Base-by-base conservation (phyloP, 176 grass and related monocot species). In the Aegilops longissima region DNA sequence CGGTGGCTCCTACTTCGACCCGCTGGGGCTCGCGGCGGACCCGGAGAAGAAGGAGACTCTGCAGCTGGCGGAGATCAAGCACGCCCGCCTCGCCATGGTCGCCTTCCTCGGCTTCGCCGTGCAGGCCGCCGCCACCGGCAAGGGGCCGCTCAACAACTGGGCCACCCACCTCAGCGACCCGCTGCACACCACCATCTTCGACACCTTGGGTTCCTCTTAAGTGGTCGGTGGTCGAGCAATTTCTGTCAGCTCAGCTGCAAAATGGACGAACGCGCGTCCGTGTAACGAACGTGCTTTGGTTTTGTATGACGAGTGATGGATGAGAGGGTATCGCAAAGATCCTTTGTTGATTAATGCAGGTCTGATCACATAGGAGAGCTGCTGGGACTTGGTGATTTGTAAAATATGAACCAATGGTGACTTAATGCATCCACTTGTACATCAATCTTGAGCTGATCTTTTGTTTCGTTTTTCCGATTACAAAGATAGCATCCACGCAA, bases 111-210 rank as follows among this genome's bases (percentile, higher is more conserved):
- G 97, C 73, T 99, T 99, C 77, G 94, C 97, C 82, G 97, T 94
- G 85, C 97, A 99, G 84, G 97, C 97, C 20, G 97, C 97, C 10
- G 97, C 89, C 79, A 99, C 97, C 52, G 97, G 97, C 87, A 99
- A 99, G 92, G 97, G 97, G 0, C 97, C 97, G 0, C 94, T 99
- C 82, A 99, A 99, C 94, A 99, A 99, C 90, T 99, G 97, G 97
- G 97, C 86, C 51, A 99, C 97, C 63, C 97, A 99, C 87, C 93
- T 99, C 25, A 99, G 92, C 81, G 97, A 99, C 89, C 97, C 97
- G 45, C 97, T 99, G 8, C 97, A 99, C 97, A 99, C 97, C 75
- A 99, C 97, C 90, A 99, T 99, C 88, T 58, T 99, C 72, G 97
- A 99, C 88, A 99, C 90, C 49, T 93, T 96, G 85, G 89, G 74